Evolutionary conservation across 805 yeast genomes (phyloP).

Genomic region (Starmerella davenportii): DNA sequence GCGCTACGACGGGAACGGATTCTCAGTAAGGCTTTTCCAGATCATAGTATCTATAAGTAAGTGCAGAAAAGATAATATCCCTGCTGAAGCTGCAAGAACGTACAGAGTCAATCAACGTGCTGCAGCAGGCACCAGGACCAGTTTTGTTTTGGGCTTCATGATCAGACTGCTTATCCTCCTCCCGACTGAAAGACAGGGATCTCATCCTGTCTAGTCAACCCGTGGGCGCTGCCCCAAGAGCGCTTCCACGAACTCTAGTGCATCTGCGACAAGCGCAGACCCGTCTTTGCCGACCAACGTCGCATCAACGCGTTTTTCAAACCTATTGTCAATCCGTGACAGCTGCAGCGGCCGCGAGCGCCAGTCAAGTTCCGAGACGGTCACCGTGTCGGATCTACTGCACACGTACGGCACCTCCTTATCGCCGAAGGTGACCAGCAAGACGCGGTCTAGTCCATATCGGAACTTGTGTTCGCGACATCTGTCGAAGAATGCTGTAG

Average conservation of each 20-base stretch:
- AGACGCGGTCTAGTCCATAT: conserved; percentile 22
- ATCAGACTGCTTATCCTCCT: no score
- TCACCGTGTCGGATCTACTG: conserved; percentile 28
- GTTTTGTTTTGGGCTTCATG: no score
- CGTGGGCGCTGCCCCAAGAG: no score
- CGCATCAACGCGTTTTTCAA: neutral
- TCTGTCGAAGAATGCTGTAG: conserved; percentile 16
- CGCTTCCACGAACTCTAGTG: neutral
- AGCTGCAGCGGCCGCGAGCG: conserved; percentile 26
- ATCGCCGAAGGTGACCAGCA: conserved; percentile 27
- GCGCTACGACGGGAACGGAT: no score
- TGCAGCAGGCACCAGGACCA: no score
- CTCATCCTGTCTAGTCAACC: no score
- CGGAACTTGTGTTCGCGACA: conserved; percentile 24
- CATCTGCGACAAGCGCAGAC: neutral
- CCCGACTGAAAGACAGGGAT: no score
- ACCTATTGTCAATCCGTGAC: conserved; percentile 26
- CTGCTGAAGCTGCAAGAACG: no score
- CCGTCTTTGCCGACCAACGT: neutral
- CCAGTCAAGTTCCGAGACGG: conserved; percentile 29
- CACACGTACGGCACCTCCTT: conserved; percentile 29
- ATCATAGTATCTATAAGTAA: no score
- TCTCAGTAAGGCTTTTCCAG: no score
- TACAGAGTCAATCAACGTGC: no score
- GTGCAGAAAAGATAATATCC: no score